These are phyloP conservation scores for Artomyces pyxidatus DNA, from an alignment of 768 basidiomycete species.

Conservation along the genomic window DNA sequence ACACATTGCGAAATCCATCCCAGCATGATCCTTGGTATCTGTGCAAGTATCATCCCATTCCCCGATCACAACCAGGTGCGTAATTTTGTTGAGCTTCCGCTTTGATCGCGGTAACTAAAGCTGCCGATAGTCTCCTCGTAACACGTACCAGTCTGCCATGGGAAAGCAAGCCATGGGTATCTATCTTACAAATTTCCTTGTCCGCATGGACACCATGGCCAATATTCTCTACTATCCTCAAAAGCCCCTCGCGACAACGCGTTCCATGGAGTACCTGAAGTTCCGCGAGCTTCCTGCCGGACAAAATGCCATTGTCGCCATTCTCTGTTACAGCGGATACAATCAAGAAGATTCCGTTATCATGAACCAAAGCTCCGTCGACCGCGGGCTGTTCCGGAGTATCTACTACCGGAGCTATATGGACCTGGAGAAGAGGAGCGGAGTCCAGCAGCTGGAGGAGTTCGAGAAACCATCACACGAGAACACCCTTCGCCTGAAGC, in stretches of 20 bases:
- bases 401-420: conserved; percentile 98
- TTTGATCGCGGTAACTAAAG: conserved; percentile 5
- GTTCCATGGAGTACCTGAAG: conserved; percentile 98
- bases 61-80: conserved; percentile 97
- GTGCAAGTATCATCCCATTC: conserved; percentile 98
- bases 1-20: conserved; percentile 99
- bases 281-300: conserved; percentile 98
- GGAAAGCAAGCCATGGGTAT: conserved; percentile 99
- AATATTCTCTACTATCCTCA: conserved; percentile 99
- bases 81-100: conserved; percentile 6
- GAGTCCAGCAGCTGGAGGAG: conserved; percentile 85
- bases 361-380: conserved; percentile 99
- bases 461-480: conserved; percentile 96
- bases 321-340: conserved; percentile 97
- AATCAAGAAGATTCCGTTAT: conserved; percentile 99
- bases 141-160: conserved; percentile 99
- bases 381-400: conserved; percentile 96
- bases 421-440: conserved; percentile 96
- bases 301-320: conserved; percentile 98
- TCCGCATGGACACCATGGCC: conserved; percentile 99
- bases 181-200: conserved; percentile 94
- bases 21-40: conserved; percentile 97
- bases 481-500: conserved; percentile 92
- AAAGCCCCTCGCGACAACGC: conserved; percentile 96
- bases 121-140: conserved; percentile 84